Base-by-base conservation (phyloP, 768 basidiomycete species). In the Termitomyces sp. region DNA sequence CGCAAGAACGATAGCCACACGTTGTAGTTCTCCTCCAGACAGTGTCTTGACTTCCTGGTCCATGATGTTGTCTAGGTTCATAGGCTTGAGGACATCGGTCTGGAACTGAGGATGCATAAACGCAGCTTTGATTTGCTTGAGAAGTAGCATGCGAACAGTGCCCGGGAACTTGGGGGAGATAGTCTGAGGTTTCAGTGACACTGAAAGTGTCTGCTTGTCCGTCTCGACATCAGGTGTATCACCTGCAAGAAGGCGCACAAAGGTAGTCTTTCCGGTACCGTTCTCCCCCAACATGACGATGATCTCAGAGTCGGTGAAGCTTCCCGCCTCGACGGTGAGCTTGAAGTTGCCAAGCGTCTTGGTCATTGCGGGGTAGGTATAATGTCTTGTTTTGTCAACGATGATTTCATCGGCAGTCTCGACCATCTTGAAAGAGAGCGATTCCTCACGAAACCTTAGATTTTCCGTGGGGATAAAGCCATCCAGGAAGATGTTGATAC, bases 81-180 rank as follows among this genome's bases (percentile, higher is more conserved):
- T 98, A 31, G 96, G 96, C 78, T 98, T 98, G 63, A 98, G 77
- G 49, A 98, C 97, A 71, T 98, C 97, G 46, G 91, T 92, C 74
- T 96, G 92, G 89, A 99, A 99, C 75, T 98, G 97, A n/a, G 96
- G 91, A 73, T 97, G 95, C 95, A 98, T 96, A 77, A 97, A 98
- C 36, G 94, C 86, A 25, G 84, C 81, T 77, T 96, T 96, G 79
- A 98, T 97, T 75, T 90, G 87, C 79, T 97, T 98, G 55, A 99
- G 71, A 60, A 99, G 77, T 63, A 99, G 79, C 91, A 93, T 91
- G 69, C 96, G 87, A 43, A 99, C 97, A n/a, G 89, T 91, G 64
- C 97, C 97, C 0, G 90, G 89, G 86, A 98, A 98, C 76, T 93
- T 96, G 50, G 96, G 96, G 42, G 95, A 94, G 75, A 98, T 98